Conservation (phyloP, 768 basidiomycete species). For the Amanita thiersii region DNA sequence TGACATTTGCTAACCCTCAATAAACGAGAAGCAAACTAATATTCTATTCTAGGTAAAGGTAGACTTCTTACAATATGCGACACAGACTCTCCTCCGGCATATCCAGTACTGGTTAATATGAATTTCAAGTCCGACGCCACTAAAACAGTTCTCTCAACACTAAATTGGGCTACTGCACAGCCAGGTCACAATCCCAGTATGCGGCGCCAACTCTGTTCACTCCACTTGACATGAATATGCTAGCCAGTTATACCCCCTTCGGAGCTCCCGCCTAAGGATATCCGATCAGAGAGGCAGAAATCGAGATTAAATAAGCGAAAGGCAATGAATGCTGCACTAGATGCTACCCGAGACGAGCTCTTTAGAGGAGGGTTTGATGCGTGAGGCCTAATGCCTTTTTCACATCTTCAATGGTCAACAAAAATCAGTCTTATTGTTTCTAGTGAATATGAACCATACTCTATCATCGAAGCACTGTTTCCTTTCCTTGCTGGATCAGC, state of each 20-base stretch:
- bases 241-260: constrained; percentile 47
- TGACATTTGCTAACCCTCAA: not conserved
- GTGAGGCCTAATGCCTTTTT: constrained; percentile 29
- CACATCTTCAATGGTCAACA: constrained; percentile 3
- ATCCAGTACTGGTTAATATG: constrained; percentile 76
- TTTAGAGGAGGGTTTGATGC: constrained; percentile 87
- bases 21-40: constrained; percentile 8
- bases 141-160: constrained; percentile 42
- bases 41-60: constrained; percentile 54
- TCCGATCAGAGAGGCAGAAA: constrained; percentile 68
- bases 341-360: constrained; percentile 65
- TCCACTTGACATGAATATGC: constrained; percentile 4
- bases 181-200: constrained; percentile 65
- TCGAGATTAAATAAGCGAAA: constrained; percentile 71
- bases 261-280: constrained; percentile 48
- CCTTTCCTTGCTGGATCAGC: constrained; percentile 82
- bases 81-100: constrained; percentile 88
- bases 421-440: constrained; percentile 62
- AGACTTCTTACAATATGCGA: constrained; percentile 80
- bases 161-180: constrained; percentile 91
- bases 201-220: constrained; percentile 11
- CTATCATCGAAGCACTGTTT: constrained; percentile 64
- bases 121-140: constrained; percentile 65
- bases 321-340: constrained; percentile 52
- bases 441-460: constrained; percentile 78